phyloP scores from a whole-genome alignment of 371 early-diverging fungal species.

The Syncephalastrum sp. region DNA sequence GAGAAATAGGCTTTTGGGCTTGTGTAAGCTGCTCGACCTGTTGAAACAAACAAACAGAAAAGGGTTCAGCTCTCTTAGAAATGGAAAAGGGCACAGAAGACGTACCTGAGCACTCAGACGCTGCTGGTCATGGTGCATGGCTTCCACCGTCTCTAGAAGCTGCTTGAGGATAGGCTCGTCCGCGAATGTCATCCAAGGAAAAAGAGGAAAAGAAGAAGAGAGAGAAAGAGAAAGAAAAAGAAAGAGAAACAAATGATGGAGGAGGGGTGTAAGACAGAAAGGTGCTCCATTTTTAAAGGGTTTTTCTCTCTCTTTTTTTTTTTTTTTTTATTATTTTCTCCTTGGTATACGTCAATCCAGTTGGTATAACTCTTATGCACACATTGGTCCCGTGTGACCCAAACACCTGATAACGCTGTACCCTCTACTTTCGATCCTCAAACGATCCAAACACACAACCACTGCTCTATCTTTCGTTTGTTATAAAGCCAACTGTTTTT shows the following conservation, averaged over 20 bases:
- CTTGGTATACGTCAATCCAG: not conserved
- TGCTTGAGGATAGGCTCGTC: constrained; percentile 26
- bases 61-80: not conserved
- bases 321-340: constrained; percentile 1
- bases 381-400: too few relatives aligned
- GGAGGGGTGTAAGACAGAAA: too few relatives aligned
- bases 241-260: constrained; percentile 3
- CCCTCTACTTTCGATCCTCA: constrained; percentile 1
- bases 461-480: constrained; percentile 8
- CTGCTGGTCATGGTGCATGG: constrained; percentile 25
- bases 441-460: not conserved
- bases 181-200: constrained; percentile 22
- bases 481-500: constrained; percentile 7
- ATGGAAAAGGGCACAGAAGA: not conserved
- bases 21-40: constrained; percentile 16
- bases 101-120: constrained; percentile 30
- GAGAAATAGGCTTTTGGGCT: not conserved
- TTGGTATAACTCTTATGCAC: too few relatives aligned
- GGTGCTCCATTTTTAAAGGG: too few relatives aligned
- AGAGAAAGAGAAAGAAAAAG: constrained; percentile 4
- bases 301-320: not conserved
- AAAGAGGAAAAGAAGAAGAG: constrained; percentile 8
- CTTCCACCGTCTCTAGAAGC: constrained; percentile 30
- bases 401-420: too few relatives aligned
- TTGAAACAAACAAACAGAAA: not conserved